phyloP scores from a whole-genome alignment of 176 grass and related monocot genomes.

The Puccinellia tenuiflora region DNA sequence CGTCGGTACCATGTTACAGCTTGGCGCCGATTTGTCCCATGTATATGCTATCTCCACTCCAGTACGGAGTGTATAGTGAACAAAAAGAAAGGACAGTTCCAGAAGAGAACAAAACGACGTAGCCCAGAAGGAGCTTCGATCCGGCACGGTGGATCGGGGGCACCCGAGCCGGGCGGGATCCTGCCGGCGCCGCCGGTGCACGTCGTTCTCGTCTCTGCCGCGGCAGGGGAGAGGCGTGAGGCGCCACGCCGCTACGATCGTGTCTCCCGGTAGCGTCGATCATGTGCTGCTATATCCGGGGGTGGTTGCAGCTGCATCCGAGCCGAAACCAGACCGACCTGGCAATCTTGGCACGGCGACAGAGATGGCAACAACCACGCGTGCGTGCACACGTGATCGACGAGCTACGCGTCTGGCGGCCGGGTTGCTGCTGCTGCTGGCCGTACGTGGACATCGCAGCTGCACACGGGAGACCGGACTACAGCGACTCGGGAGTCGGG shows the following conservation, averaged over 20 bases:
- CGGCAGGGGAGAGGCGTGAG: not conserved
- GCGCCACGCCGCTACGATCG: not conserved
- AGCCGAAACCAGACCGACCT: not conserved
- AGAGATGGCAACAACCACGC: too few species aligned
- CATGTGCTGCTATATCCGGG: not conserved
- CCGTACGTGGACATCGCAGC: not conserved
- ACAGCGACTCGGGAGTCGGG: not conserved
- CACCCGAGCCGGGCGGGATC: not conserved
- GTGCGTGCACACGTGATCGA: not conserved
- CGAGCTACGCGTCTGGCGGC: not conserved
- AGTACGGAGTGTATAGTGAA: too few species aligned
- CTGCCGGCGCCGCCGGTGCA: not conserved
- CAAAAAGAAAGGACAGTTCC: too few species aligned
- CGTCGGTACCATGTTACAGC: not conserved
- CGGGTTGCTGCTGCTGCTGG: not conserved
- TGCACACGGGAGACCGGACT: not conserved
- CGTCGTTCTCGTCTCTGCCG: not conserved
- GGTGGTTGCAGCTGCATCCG: not conserved
- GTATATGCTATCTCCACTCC: fast-evolving
- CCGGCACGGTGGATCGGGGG: not conserved
- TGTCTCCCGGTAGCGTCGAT: not conserved
- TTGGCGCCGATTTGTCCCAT: not conserved
- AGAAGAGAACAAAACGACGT: not conserved
- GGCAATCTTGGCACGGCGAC: not conserved
- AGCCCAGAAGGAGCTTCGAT: not conserved